A percentile compares a stretch with the other conserved stretches of the same genome.
phyloP scores from a whole-genome alignment of 1,284 basidiomycete genomes.

The Puccinia polysora region DNA sequence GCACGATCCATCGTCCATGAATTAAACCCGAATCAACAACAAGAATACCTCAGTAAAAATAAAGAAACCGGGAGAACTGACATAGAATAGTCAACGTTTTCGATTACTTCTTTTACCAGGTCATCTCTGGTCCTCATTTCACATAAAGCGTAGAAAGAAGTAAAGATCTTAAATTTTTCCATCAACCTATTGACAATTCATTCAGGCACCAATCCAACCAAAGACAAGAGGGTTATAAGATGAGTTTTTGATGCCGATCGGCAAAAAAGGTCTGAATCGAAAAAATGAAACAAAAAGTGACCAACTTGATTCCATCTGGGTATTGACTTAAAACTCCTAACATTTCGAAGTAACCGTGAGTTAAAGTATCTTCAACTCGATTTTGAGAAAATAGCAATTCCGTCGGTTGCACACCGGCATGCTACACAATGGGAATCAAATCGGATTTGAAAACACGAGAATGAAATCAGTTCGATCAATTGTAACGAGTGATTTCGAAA shows the following conservation, averaged over 20 bases:
- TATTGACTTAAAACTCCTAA: conserved; percentile 81
- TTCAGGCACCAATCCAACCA: not conserved
- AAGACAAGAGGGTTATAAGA: not conserved
- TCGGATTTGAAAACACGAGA: not conserved
- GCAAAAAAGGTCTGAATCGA: not conserved
- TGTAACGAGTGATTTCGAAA: too few relatives aligned
- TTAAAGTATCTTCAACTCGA: conserved; percentile 74
- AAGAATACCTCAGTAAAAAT: not conserved
- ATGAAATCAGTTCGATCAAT: not conserved
- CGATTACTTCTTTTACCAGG: conserved; percentile 81
- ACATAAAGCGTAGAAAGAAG: conserved; percentile 86
- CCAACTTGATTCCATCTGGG: conserved; percentile 80
- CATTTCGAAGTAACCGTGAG: conserved; percentile 93
- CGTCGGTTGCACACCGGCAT: conserved; percentile 27
- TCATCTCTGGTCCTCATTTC: conserved; percentile 87
- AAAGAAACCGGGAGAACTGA: conserved; percentile 54
- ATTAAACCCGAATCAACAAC: not conserved
- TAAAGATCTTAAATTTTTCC: conserved; percentile 88
- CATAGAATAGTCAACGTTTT: conserved; percentile 85
- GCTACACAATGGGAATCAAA: too few relatives aligned
- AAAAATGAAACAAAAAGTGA: conserved; percentile 45
- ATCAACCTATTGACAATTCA: conserved; percentile 62
- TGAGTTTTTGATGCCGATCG: not conserved
- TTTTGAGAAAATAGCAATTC: conserved; percentile 82
- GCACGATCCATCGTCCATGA: too few relatives aligned